These are phyloP conservation scores for Galerina sulciceps DNA, from an alignment of 768 basidiomycete species.

Conservation along the genomic window DNA sequence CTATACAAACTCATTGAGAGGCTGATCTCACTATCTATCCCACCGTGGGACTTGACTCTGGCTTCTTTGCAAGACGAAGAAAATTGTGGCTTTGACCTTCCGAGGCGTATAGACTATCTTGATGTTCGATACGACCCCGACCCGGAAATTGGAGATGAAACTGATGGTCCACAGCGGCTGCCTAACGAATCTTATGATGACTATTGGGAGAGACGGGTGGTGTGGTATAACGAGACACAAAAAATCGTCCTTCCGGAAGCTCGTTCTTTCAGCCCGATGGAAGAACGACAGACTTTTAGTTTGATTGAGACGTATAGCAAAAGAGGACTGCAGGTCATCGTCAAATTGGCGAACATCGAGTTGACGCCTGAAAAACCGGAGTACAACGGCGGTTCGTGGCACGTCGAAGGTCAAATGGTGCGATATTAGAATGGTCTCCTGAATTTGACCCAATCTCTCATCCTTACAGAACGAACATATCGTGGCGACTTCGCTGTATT, in stretches of 20 bases:
- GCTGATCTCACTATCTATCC: constrained; percentile 31
- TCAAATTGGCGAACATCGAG: constrained; percentile 33
- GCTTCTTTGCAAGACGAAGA: constrained; percentile 13
- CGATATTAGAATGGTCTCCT: background rate
- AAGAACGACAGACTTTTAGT: constrained; percentile 1
- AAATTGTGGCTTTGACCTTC: background rate
- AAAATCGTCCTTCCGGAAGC: constrained; percentile 26
- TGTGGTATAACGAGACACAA: constrained; percentile 17
- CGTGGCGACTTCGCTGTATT: constrained; percentile 34
- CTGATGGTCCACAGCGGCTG: constrained; percentile 20
- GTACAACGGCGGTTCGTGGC: constrained; percentile 33
- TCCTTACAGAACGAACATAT: constrained; percentile 36
- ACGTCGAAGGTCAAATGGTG: constrained; percentile 32
- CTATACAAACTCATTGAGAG: constrained; percentile 33
- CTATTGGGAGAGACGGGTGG: constrained; percentile 13
- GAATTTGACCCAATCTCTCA: background rate
- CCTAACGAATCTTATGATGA: constrained; percentile 22
- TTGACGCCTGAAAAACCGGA: constrained; percentile 34
- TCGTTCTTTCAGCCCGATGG: constrained; percentile 6
- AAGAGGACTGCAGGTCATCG: constrained; percentile 27
- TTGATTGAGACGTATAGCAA: constrained; percentile 15
- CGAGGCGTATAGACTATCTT: constrained; percentile 19
- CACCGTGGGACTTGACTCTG: constrained; percentile 34
- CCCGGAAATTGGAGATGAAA: constrained; percentile 11
- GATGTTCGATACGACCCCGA: constrained; percentile 20